Conservation (phyloP, 2,329 filamentous ascomycete species). For the Helotiales sp. region DNA sequence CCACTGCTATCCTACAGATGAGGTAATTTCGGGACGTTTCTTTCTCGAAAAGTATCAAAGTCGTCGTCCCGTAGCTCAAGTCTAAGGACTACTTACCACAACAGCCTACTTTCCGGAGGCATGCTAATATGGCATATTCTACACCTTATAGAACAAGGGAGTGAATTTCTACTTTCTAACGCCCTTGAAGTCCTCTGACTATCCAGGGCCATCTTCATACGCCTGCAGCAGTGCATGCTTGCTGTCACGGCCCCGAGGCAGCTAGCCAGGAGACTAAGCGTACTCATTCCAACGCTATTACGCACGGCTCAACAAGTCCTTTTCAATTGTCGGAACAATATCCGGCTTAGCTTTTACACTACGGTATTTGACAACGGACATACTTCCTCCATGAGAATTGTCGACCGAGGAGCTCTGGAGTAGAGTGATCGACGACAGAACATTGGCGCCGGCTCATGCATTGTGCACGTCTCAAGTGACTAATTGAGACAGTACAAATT, state of each 20-base stretch:
- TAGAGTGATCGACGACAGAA: neutral
- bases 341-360: constrained; percentile 1
- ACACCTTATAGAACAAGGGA: no score
- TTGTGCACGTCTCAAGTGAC: neutral
- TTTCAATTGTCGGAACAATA: neutral
- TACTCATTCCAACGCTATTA: neutral
- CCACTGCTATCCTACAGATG: no score
- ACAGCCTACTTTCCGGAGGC: no score
- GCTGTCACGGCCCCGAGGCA: neutral
- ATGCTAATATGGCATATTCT: no score
- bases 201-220: no score
- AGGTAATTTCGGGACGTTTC: no score
- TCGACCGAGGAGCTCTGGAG: neutral
- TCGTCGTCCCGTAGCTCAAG: no score
- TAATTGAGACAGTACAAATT: neutral
- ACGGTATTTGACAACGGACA: constrained; percentile 13
- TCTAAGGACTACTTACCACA: no score
- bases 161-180: neutral
- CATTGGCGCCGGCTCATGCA: neutral
- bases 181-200: neutral
- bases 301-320: neutral
- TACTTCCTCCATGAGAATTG: constrained; percentile 7
- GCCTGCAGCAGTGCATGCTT: no score
- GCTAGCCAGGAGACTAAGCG: neutral
- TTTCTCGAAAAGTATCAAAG: no score